Base-by-base conservation (phyloP, 2,329 filamentous ascomycete genomes). In the Juglanconis oblonga region DNA sequence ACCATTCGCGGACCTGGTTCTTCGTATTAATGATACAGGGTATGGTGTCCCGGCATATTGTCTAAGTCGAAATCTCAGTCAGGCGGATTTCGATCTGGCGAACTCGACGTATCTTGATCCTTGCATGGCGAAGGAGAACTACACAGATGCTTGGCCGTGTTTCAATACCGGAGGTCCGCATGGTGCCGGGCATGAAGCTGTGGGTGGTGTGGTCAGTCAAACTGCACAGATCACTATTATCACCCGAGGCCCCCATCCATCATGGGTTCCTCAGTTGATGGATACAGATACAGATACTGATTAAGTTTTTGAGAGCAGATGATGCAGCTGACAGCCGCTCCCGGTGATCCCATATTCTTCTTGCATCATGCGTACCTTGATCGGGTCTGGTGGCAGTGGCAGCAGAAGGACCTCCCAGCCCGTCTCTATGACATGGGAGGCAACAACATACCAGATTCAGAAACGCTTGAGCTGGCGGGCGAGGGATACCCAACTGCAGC, bases 361-460 rank as follows among this genome's bases (percentile, higher is more conserved):
- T 35, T 59, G 6, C 57, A 59, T 42, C 57, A 56, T 14, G 53
- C 57, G 1, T 59, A 36, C n/a, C 29, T 59, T 32, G 57, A 59
- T 31, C 33, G 53, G 24, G 17, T 55, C 44, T 59, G 35, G 57
- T 59, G 57, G 57, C 45, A 59, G 35, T 59, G 52, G 57, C 57
- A 59, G 14, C 50, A 42, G 5, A 38, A 51, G 8, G 47, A 59
- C 13, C 52, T 56, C 7, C 40, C 44, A 6, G 47, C 45, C 1
- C 35, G 57, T 5, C 45, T 55, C 3, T 17, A 13, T 36, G 44
- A 59, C 14, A 59, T 59, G 44, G 48, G 40, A 6, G 57, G 52
- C 5, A 47, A 40, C 35, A 59, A 55, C 32, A 38, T 59, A 6
- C 52, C 52, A 5, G 5, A 38, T 5, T 35, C 48, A 9, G 36